Conservation (phyloP, 2,329 filamentous ascomycete species). For the Alternaria hordeiaustralica region DNA sequence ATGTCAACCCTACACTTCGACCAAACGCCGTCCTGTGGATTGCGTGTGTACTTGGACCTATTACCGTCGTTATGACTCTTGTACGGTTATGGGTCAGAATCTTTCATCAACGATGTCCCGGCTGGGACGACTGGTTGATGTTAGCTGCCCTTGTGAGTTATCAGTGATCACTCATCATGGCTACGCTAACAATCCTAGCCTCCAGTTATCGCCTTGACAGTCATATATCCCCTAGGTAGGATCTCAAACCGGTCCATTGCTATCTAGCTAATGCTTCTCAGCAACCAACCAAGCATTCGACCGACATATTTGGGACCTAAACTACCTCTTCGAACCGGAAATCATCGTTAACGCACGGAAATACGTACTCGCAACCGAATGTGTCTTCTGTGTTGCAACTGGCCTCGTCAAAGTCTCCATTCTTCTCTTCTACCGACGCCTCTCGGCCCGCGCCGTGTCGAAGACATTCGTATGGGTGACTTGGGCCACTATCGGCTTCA, state of each 20-base stretch:
- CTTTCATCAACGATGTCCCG: conserved; percentile 30
- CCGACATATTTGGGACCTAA: conserved; percentile 38
- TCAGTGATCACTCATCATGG: not conserved
- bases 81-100: conserved; percentile 39
- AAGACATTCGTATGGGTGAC: conserved; percentile 32
- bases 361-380: conserved; percentile 35
- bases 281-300: conserved; percentile 28
- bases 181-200: conserved; percentile 21
- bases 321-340: conserved; percentile 12
- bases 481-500: conserved; percentile 36
- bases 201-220: conserved; percentile 26
- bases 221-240: conserved; percentile 29
- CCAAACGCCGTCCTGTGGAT: conserved; percentile 26
- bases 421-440: conserved; percentile 40
- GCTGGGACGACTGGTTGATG: conserved; percentile 43
- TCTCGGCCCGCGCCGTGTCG: conserved; percentile 36
- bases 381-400: conserved; percentile 33
- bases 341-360: conserved; percentile 29
- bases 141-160: conserved; percentile 31
- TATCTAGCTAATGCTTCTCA: conserved; percentile 17
- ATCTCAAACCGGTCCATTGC: not conserved
- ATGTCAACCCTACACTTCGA: conserved; percentile 27
- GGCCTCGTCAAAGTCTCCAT: conserved; percentile 45
- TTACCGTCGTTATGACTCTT: conserved; percentile 32
- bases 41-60: conserved; percentile 29